These are phyloP conservation scores for Spongiforma sp. DNA, from an alignment of 1,284 basidiomycete genomes.

Conservation along the genomic window DNA sequence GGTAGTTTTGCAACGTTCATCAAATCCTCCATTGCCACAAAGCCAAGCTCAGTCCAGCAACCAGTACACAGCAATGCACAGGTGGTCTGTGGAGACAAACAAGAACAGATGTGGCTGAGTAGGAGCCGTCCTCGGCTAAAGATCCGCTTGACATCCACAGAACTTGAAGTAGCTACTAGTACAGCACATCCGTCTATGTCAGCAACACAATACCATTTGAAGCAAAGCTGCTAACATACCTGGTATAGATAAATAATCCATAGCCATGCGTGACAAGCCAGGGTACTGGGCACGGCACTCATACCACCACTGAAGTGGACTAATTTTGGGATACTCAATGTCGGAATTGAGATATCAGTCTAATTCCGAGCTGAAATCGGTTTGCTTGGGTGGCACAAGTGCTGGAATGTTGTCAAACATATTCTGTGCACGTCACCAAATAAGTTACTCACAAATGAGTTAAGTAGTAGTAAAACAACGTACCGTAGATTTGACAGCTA, in stretches of 20 bases:
- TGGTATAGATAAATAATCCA: neutral
- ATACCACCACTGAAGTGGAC: neutral
- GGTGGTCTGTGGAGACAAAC: slow-evolving; percentile 23
- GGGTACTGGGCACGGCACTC: neutral
- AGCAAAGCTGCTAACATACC: neutral
- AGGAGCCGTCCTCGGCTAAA: slow-evolving; percentile 33
- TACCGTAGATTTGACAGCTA: no score
- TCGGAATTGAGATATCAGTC: neutral
- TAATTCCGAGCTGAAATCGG: neutral
- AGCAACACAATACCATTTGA: neutral
- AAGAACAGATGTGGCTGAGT: slow-evolving; percentile 23
- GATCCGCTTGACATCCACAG: slow-evolving; percentile 30
- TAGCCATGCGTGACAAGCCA: neutral
- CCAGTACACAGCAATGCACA: slow-evolving; percentile 30
- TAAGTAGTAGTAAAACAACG: no score
- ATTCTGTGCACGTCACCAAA: neutral
- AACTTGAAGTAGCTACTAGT: no score
- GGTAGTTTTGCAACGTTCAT: no score
- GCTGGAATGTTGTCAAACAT: neutral
- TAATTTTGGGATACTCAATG: neutral
- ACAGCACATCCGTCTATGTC: slow-evolving; percentile 17
- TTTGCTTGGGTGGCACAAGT: neutral
- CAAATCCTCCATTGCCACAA: slow-evolving; percentile 21
- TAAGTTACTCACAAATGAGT: no score
- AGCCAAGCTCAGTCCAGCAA: slow-evolving; percentile 21